Base-by-base conservation (phyloP, 2,329 filamentous ascomycete species). In the Beauveria caledonica region DNA sequence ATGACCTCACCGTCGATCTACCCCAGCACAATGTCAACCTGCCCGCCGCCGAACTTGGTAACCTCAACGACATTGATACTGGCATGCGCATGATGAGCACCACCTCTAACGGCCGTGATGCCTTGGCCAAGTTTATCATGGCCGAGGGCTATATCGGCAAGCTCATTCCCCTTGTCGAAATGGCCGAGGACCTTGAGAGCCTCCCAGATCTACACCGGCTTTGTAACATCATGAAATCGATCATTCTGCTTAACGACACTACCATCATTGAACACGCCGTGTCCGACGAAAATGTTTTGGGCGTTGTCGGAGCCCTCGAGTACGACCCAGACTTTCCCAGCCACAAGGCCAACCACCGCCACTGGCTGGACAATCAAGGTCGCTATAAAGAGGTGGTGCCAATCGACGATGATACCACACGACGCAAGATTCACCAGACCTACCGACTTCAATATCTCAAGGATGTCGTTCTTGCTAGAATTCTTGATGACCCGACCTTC, bases 321-420 rank as follows among this genome's bases (percentile, higher is more conserved):
- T 99, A 97, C 76, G 94, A 99, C 68, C 93, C 94, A 0, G 94
- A 99, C 74, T 99, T 97, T 68, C 94, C 94, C 7, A 92, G 88
- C 62, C 94, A 97, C 79, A 97, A 97, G 73, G 93, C 94, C 25
- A 97, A 97, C 70, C 94, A 99, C 71, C 86, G 94, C 62, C 90
- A 94, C 70, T 99, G 95, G 80, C 81, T 99, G 58, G 86, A 88
- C 63, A 91, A 94, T 70, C 86, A 92, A 68, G 90, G 90, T 21
- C 87, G 92, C 66, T 99, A 92, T 73, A 97, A 96, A 74, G 93
- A 99, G 77, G 94, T 99, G 13, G 92, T 99, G 19, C 88, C 85
- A 58, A 97, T 99, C 66, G 88, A 92, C 67, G 90, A 97, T 67
- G 82, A 86, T 6, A 77, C 83, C 56, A 90, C 97, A 64, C 86